phyloP scores from a whole-genome alignment of 768 basidiomycete genomes.

The Infundibulicybe gibba region DNA sequence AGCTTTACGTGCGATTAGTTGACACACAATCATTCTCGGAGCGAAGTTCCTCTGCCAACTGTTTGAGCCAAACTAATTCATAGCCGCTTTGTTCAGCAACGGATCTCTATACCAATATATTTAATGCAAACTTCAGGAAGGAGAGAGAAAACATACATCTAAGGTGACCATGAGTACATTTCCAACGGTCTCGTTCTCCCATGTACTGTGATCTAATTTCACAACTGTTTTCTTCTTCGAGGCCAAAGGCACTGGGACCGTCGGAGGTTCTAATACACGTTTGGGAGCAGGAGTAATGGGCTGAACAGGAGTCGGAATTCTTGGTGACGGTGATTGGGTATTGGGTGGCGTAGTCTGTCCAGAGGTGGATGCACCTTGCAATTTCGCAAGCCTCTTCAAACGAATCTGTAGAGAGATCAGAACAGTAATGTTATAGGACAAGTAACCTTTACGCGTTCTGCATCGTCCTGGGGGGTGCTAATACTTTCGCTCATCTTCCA shows the following conservation, averaged over 20 bases:
- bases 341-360: slow-evolving; percentile 33
- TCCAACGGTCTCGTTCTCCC: slow-evolving; percentile 73
- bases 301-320: slow-evolving; percentile 19
- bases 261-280: slow-evolving; percentile 27
- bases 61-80: slow-evolving; percentile 82
- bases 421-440: background rate
- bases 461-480: slow-evolving; percentile 67
- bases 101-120: slow-evolving; percentile 11
- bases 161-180: slow-evolving; percentile 77
- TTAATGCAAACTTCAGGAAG: background rate
- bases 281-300: slow-evolving; percentile 32
- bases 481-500: slow-evolving; percentile 34
- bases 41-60: slow-evolving; percentile 59
- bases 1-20: no score
- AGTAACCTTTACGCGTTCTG: slow-evolving; percentile 60
- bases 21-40: no score
- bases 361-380: slow-evolving; percentile 45
- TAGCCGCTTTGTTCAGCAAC: slow-evolving; percentile 41
- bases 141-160: slow-evolving; percentile 45
- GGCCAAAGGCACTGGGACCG: slow-evolving; percentile 25
- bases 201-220: slow-evolving; percentile 53
- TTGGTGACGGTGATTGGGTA: slow-evolving; percentile 18
- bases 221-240: slow-evolving; percentile 48
- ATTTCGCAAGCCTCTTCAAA: slow-evolving; percentile 84
- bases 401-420: slow-evolving; percentile 62